phyloP scores from a whole-genome alignment of 164 flowering plant species.

The Magnolia kwangsiensis region DNA sequence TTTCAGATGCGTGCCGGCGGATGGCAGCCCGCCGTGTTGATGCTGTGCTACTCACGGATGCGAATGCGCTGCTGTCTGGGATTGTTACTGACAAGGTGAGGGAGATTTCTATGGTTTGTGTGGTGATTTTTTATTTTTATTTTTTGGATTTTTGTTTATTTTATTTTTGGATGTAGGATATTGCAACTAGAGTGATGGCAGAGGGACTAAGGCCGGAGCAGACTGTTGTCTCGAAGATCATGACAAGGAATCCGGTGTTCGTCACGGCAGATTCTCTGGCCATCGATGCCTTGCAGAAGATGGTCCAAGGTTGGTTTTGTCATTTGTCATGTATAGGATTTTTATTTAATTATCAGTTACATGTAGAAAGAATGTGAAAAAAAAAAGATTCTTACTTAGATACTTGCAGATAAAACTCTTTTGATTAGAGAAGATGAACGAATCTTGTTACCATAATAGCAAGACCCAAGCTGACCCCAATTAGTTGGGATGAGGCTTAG shows the following conservation, averaged over 20 bases:
- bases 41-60: slow-evolving; percentile 86
- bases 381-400: background rate
- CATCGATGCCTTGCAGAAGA: slow-evolving; percentile 91
- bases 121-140: background rate
- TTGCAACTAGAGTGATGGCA: slow-evolving; percentile 83
- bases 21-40: slow-evolving; percentile 91
- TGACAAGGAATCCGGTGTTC: slow-evolving; percentile 92
- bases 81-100: slow-evolving; percentile 85
- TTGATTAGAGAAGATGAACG: too few relatives aligned
- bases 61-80: slow-evolving; percentile 84
- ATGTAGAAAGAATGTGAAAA: background rate
- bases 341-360: background rate
- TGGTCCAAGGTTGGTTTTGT: slow-evolving; percentile 72
- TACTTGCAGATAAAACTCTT: background rate
- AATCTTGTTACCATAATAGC: too few relatives aligned
- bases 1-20: slow-evolving; percentile 87
- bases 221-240: slow-evolving; percentile 77
- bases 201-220: slow-evolving; percentile 88
- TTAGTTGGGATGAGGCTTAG: too few relatives aligned
- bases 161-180: slow-evolving; percentile 48
- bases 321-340: background rate
- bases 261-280: slow-evolving; percentile 86
- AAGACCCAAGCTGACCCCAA: too few relatives aligned
- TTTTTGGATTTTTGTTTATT: background rate
- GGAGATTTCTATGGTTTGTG: background rate